A percentile compares a stretch with the other conserved stretches of the same genome.
These are phyloP conservation scores for Tricholoma hemisulphureum DNA, from an alignment of 768 basidiomycete species.

Conservation along the genomic window DNA sequence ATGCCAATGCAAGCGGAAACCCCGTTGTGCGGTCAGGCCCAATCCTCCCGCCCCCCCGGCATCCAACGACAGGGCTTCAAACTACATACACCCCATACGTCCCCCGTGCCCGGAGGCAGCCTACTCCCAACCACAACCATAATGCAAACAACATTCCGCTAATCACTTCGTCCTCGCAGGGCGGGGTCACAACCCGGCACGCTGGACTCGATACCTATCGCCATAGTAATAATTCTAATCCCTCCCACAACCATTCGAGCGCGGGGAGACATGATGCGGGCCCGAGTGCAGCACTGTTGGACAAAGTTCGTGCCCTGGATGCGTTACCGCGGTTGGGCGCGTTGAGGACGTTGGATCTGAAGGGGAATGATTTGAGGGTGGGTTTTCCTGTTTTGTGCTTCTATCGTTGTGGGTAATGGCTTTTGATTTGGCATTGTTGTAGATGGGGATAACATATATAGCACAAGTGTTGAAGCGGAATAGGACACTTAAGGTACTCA, in stretches of 20 bases:
- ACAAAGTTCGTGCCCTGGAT: constrained; percentile 89
- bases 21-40: constrained; percentile 30
- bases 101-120: constrained; percentile 56
- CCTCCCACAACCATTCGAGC: constrained; percentile 16
- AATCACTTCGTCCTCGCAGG: constrained; percentile 63
- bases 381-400: constrained; percentile 28
- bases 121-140: constrained; percentile 36
- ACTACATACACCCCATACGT: constrained; percentile 86
- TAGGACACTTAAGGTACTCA: constrained; percentile 89
- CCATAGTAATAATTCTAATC: constrained; percentile 16
- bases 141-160: constrained; percentile 56
- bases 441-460: constrained; percentile 82
- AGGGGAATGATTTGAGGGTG: constrained; percentile 89
- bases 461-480: constrained; percentile 97
- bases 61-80: constrained; percentile 50
- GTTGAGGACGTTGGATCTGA: constrained; percentile 85
- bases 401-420: not conserved
- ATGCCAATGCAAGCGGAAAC: constrained; percentile 3
- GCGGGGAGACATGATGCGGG: constrained; percentile 36
- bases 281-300: constrained; percentile 76
- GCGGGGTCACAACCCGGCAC: constrained; percentile 50
- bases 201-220: constrained; percentile 2
- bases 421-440: constrained; percentile 1
- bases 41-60: constrained; percentile 39
- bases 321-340: constrained; percentile 82